Base-by-base conservation (phyloP, 2,329 filamentous ascomycete genomes). In the Teratosphaeria zuluensis region DNA sequence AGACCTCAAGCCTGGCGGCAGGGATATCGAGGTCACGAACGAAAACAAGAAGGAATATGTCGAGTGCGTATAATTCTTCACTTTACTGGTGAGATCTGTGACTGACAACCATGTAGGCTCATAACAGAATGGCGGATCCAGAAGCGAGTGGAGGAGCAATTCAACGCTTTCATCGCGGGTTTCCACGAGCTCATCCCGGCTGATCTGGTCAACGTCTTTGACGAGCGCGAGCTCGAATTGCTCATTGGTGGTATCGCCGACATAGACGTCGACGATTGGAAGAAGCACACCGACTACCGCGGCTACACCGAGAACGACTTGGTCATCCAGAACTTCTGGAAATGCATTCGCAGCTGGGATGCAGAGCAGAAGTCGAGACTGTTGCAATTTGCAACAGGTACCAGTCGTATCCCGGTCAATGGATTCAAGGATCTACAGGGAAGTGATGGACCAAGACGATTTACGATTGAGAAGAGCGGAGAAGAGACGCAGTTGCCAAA, bases 121-220 rank as follows among this genome's bases (percentile, higher is more conserved):
- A 96, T 99, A 79, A 96, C 95, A 53, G 95, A 97, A 78, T 99
- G 94, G 94, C 90, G 95, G 67, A 99, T 99, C 66, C 89, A 96
- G 77, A 97, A 97, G 79, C 90, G 94, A 66, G 95, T 99, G 58
- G 89, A 95, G 64, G 92, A 97, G 74, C 94, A 99, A 74, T 99
- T 99, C 81, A 90, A 95, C 71, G 92, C 94, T 16, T 99, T 99
- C 77, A 92, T 96, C 73, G 87, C 90, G 61, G 94, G 94, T 3
- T 99, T 99, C 81, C 90, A 97, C 72, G 94, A 99, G 79, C 83
- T 99, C 42, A 97, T 99, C 61, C 94, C 94, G 2, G 86, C 92
- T 58, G 94, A 99, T 70, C 83, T 99, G 55, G 92, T 99, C 75
- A 97, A 96, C 68, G 94, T 99, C 48, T 99, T 99, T 70, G 94